Base-by-base conservation (phyloP, 352 stramenopile species). In the Pythium biforme region DNA sequence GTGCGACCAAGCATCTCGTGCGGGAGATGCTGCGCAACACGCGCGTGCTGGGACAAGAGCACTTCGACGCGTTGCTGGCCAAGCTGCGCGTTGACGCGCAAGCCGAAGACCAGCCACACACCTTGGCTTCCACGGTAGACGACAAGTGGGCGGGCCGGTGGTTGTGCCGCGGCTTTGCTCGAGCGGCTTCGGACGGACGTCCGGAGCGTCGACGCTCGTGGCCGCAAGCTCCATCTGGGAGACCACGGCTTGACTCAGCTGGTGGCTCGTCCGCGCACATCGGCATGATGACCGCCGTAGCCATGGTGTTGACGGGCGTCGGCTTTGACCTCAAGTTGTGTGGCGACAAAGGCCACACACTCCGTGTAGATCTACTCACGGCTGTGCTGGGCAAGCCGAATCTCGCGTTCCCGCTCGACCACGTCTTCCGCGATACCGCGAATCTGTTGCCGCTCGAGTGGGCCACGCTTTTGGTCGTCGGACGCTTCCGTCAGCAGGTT, bases 11-110 rank as follows among this genome's bases (percentile, higher is more conserved):
- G 31, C 41, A 37, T 1, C 15, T 15, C 1, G n/a, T 67, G 11
- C 31, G 25, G 1, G 17, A 37, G 8, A 25, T 67, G 23, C 59
- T 67, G 20, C 59, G 59, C n/a, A 67, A 67, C 59, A 61, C 59
- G 10, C 27, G 34, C 4, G 59, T 67, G 12, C 14, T 67, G 22
- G 59, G 59, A 2, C 51, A 56, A n/a, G 12, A 11, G 8, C 45
- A 31, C 23, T 67, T 67, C n/a, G 31, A 52, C 25, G 23, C 41
- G 0, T 27, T 67, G 29, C 41, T 67, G 20, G 31, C 39, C 10
- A 59, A 55, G 19, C 41, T 67, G 0, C 33, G 52, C 33, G 29
- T 34, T 2, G 10, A 23, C 19, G 19, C 34, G 2, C 4, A 25
- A 3, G 14, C 20, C 25, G 43, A 62, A 9, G n/a, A 43, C 11